A percentile compares a stretch with the other conserved stretches of the same genome.
phyloP scores from a whole-genome alignment of 1,284 basidiomycete genomes.

The Taiwanofungus camphoratus region DNA sequence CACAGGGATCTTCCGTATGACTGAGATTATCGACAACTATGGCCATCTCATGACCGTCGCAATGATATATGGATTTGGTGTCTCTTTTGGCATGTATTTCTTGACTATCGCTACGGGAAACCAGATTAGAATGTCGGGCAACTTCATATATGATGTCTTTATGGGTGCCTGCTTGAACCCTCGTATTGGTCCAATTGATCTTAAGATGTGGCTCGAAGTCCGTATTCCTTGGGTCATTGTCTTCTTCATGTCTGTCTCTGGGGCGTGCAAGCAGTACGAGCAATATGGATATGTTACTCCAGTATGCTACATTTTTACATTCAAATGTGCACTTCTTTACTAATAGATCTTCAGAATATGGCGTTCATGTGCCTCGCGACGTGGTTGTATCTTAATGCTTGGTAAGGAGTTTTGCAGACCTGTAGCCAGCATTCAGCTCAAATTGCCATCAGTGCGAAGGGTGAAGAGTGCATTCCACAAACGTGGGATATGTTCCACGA shows the following conservation, averaged over 20 bases:
- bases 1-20: constrained; percentile 83
- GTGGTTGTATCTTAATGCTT: constrained; percentile 95
- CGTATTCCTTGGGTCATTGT: constrained; percentile 96
- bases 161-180: constrained; percentile 97
- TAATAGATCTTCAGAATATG: constrained; percentile 89
- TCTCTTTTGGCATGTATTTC: constrained; percentile 79
- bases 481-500: constrained; percentile 99
- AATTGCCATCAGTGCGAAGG: constrained; percentile 55
- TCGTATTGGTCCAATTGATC: constrained; percentile 86
- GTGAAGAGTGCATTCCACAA: constrained; percentile 96
- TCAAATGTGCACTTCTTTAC: not conserved
- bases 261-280: constrained; percentile 95
- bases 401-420: constrained; percentile 39
- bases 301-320: constrained; percentile 36
- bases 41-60: constrained; percentile 95
- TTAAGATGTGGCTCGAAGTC: constrained; percentile 99
- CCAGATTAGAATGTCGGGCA: constrained; percentile 90
- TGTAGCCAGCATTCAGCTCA: constrained; percentile 1
- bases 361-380: constrained; percentile 95
- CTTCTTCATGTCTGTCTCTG: constrained; percentile 90
- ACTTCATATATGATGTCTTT: constrained; percentile 90
- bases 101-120: constrained; percentile 73
- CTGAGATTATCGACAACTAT: constrained; percentile 95
- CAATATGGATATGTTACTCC: constrained; percentile 88
- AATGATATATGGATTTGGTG: constrained; percentile 86